A percentile compares a stretch with the other conserved stretches of the same genome.
phyloP scores from a whole-genome alignment of 768 basidiomycete species.

The Cubamyces sp. region DNA sequence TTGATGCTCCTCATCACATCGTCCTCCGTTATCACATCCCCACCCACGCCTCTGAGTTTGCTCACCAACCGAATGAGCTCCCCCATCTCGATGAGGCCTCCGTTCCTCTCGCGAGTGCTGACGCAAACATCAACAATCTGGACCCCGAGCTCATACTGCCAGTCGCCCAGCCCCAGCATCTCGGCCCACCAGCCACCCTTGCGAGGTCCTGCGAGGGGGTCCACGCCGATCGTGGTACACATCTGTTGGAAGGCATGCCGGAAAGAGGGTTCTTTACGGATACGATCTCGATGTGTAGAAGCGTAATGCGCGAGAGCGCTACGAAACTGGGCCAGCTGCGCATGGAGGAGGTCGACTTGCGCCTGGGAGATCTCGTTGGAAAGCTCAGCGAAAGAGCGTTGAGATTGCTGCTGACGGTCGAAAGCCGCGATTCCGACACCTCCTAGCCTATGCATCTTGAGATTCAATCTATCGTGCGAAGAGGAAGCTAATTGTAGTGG shows the following conservation, averaged over 20 bases:
- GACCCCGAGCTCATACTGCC: conserved; percentile 94
- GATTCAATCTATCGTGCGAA: no score
- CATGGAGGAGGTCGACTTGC: conserved; percentile 78
- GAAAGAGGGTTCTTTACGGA: conserved; percentile 83
- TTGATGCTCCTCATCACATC: conserved; percentile 85
- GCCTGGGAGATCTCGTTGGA: conserved; percentile 76
- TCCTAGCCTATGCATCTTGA: conserved; percentile 67
- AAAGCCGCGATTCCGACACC: conserved; percentile 91
- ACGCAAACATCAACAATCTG: conserved; percentile 94
- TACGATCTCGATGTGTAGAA: conserved; percentile 78
- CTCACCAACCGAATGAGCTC: conserved; percentile 83
- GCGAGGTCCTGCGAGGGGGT: conserved; percentile 86
- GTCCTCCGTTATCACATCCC: conserved; percentile 78
- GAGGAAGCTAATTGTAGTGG: no score
- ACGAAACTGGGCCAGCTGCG: conserved; percentile 85
- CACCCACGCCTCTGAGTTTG: conserved; percentile 70
- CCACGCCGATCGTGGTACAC: conserved; percentile 94
- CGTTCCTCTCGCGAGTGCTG: conserved; percentile 85
- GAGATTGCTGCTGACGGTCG: conserved; percentile 82
- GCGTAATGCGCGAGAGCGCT: conserved; percentile 81
- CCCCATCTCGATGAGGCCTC: conserved; percentile 87
- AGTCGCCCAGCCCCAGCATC: conserved; percentile 85
- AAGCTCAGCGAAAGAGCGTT: conserved; percentile 80
- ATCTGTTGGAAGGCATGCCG: conserved; percentile 93
- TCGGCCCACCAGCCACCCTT: conserved; percentile 94